Percentiles rank a stretch among this genome's conserved stretches.
Conservation (phyloP, 306 rosid species). For the Trichosanthes truncata region DNA sequence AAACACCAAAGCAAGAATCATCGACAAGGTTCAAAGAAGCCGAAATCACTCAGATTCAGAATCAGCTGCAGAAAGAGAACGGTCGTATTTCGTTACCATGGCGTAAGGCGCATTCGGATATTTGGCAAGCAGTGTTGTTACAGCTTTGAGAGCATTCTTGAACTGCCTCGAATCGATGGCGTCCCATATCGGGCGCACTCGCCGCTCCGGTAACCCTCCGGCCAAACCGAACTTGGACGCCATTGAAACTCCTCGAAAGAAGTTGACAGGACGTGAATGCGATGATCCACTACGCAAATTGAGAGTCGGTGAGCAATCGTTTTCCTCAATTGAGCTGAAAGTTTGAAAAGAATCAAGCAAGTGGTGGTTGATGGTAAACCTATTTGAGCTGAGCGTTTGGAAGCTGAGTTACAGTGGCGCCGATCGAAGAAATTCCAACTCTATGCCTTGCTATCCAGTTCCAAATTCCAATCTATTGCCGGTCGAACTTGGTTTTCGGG, state of each 20-base stretch:
- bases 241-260: conserved; percentile 26
- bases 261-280: neutral
- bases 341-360: neutral
- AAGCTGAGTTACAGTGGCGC: neutral
- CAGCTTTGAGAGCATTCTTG: conserved; percentile 76
- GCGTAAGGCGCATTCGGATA: conserved; percentile 72
- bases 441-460: neutral
- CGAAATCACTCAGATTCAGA: neutral
- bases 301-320: neutral
- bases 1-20: neutral
- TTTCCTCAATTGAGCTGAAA: neutral
- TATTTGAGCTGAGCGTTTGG: neutral
- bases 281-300: neutral
- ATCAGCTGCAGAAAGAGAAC: neutral
- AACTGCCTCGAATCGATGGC: conserved; percentile 96
- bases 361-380: neutral
- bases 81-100: conserved; percentile 29
- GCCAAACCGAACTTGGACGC: conserved; percentile 89
- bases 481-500: no score
- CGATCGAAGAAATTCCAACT: neutral
- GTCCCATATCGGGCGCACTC: conserved; percentile 95
- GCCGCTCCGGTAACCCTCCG: conserved; percentile 90
- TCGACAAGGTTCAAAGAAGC: neutral
- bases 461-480: no score
- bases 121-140: conserved; percentile 55